These are phyloP conservation scores for Perkinsus olseni DNA, from an alignment of 169 alveolate species.

Conservation along the genomic window DNA sequence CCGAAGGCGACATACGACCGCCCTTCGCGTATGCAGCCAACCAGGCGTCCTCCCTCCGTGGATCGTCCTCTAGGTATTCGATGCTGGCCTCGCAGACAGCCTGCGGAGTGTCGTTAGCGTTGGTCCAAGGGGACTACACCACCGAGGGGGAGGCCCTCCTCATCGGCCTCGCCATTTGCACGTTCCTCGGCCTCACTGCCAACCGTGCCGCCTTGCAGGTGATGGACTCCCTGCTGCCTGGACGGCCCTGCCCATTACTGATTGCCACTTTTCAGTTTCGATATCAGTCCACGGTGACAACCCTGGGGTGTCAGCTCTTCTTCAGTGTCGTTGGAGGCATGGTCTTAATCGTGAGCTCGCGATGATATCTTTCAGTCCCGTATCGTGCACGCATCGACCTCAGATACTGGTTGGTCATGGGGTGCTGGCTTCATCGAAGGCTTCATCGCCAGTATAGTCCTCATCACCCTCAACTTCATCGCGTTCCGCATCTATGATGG, in stretches of 20 bases:
- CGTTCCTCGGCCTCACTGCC: background rate
- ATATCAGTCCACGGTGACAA: background rate
- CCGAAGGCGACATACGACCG: background rate
- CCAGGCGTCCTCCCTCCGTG: background rate
- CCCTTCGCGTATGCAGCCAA: background rate
- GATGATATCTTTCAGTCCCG: background rate
- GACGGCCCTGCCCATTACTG: background rate
- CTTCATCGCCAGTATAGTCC: background rate
- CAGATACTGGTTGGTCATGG: background rate
- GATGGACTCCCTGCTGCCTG: background rate
- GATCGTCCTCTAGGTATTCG: background rate
- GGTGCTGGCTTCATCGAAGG: background rate
- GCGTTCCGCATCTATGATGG: background rate
- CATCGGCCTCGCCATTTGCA: background rate
- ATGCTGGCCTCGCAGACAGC: background rate
- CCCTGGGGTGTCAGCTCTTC: background rate
- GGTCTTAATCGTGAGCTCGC: background rate
- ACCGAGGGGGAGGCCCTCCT: background rate
- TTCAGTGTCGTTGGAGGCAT: background rate
- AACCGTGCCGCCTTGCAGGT: background rate
- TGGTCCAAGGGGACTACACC: background rate
- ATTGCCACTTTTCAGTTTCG: background rate
- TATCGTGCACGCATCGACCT: background rate
- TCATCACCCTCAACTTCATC: background rate
- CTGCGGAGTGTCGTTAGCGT: background rate